Conservation (phyloP, 2,329 filamentous ascomycete genomes). For the Scorias spongiosa region DNA sequence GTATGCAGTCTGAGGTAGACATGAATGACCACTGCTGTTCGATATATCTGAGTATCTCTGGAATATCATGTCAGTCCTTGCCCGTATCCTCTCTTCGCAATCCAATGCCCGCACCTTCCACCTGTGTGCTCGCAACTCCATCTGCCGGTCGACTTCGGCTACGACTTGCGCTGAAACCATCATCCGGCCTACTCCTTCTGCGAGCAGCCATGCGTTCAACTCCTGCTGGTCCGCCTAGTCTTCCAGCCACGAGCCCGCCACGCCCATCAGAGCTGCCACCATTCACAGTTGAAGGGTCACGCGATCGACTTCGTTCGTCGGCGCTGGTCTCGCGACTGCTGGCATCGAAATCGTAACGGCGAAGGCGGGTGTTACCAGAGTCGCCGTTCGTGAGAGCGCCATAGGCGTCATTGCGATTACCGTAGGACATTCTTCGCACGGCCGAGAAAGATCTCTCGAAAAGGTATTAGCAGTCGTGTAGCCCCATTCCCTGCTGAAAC, state of each 20-base stretch:
- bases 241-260: constrained; percentile 15
- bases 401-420: constrained; percentile 9
- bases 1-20: constrained; percentile 75
- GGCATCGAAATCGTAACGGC: constrained; percentile 20
- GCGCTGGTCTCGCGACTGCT: constrained; percentile 21
- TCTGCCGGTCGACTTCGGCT: constrained; percentile 12
- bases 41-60: constrained; percentile 63
- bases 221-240: constrained; percentile 18
- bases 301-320: constrained; percentile 18
- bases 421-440: constrained; percentile 6
- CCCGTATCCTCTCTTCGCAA: constrained; percentile 1
- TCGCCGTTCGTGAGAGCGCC: constrained; percentile 19
- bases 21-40: constrained; percentile 84
- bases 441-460: neutral
- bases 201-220: constrained; percentile 28
- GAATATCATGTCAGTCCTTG: constrained; percentile 4
- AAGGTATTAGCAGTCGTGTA: too few relatives aligned
- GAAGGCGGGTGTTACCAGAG: constrained; percentile 20
- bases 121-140: constrained; percentile 26
- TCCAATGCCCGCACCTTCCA: constrained; percentile 22
- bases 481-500: too few relatives aligned
- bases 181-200: constrained; percentile 25
- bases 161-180: constrained; percentile 10
- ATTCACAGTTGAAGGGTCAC: neutral
- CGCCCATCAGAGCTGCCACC: constrained; percentile 25